Base-by-base conservation (phyloP, 345 rosid species). In the Populus alba region DNA sequence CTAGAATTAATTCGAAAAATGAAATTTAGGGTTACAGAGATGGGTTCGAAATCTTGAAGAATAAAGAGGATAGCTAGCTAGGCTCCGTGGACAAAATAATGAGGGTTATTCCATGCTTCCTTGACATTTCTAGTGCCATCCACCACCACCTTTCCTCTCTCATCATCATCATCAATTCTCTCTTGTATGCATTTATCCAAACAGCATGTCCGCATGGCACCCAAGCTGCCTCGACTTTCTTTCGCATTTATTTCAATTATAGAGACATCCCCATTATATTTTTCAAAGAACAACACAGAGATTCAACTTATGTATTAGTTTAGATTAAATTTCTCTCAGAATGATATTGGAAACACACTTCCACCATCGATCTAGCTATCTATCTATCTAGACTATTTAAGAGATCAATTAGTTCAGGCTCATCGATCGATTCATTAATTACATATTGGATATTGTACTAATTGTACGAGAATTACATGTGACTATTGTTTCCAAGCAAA, bases 81-180 rank as follows among this genome's bases (percentile, higher is more conserved):
- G 35, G 53, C 2, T 18, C 63, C 55, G 76, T 73, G 74, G 87
- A 79, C 87, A 78, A 69, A 81, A 78, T 84, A 63, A 78, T 81
- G 78, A 84, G 80, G 57, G 61, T 22, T 43, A 23, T 38, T 81
- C 82, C 87, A 78, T 84, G 84, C 82, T 75, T 20, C 68, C 71
- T 53, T 67, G 7, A 23, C 1, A n/a, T 74, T 68, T 35, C 29
- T 69, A 47, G 20, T 35, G 15, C n/a, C 67, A 66, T 75, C n/a
- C 67, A 66, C 71, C 47, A 29, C 74, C 67, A 68, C 79, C 79
- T 73, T 68, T 49, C 68, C 73, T 73, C 65, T 78, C 23, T 37
- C 66, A 17, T 73, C 53, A 43, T 41, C 68, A 61, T 74, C 37
- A 33, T 33, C 37, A 33, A 23, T 13, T 23, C 17, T n/a, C 35